phyloP scores from a whole-genome alignment of 768 basidiomycete species.

The Tulasnella sp. region DNA sequence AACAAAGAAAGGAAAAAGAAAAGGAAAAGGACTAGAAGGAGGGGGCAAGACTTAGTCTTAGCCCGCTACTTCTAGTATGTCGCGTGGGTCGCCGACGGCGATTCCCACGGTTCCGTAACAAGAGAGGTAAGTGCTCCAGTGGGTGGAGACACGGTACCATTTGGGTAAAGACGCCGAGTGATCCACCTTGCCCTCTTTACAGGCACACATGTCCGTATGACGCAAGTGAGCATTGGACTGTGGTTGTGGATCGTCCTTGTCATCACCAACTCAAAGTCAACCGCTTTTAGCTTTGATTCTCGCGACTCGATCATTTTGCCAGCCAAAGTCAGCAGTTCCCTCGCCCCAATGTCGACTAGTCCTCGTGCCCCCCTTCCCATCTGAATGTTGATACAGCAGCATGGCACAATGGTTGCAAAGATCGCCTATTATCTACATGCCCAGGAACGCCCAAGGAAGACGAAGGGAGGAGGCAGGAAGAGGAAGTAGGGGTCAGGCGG shows the following conservation, averaged over 20 bases:
- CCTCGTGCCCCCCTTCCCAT: too few species aligned
- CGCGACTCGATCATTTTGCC: background rate
- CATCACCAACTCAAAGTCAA: background rate
- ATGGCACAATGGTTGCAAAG: background rate
- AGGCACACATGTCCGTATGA: background rate
- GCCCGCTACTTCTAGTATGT: too few species aligned
- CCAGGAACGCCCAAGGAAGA: background rate
- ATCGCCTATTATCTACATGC: background rate
- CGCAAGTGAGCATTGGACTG: background rate
- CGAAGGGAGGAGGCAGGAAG: background rate
- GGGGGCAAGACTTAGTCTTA: too few species aligned
- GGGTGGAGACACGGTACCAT: background rate
- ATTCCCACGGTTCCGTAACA: too few species aligned
- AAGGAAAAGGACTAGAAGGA: too few species aligned
- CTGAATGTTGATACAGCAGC: background rate
- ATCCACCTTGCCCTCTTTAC: background rate
- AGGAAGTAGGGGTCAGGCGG: background rate
- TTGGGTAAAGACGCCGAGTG: background rate
- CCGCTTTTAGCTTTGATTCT: background rate
- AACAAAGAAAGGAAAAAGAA: too few species aligned
- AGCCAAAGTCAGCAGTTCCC: background rate
- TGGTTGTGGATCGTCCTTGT: background rate
- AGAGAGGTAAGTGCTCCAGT: background rate
- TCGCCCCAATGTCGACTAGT: background rate
- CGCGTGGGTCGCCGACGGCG: too few species aligned